Evolutionary conservation across 495 filamentous ascomycete species (phyloP).

Genomic region (Aspergillus funiculosus): DNA sequence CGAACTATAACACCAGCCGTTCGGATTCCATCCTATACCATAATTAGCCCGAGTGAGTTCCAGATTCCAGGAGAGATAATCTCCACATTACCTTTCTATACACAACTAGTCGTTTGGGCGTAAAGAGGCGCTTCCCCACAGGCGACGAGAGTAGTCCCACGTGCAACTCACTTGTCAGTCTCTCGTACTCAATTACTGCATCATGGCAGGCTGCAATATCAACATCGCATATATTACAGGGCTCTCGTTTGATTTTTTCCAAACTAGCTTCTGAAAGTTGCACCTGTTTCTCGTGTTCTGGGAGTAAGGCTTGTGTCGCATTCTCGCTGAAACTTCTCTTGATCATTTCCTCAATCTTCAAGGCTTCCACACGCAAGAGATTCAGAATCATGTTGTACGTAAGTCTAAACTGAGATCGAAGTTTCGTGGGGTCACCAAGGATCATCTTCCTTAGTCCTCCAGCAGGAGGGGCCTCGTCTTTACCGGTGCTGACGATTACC

Average conservation of each 20-base stretch:
- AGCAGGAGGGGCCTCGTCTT: slow-evolving; percentile 82
- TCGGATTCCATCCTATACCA: slow-evolving; percentile 61
- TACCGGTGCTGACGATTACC: slow-evolving; percentile 79
- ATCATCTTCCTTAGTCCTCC: slow-evolving; percentile 85
- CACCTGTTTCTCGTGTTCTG: slow-evolving; percentile 90
- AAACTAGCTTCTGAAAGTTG: slow-evolving; percentile 89
- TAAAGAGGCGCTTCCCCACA: slow-evolving; percentile 73
- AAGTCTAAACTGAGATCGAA: slow-evolving; percentile 90
- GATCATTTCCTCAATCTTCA: slow-evolving; percentile 99
- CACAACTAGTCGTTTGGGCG: slow-evolving; percentile 65
- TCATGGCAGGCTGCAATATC: slow-evolving; percentile 74
- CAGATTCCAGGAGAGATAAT: not conserved
- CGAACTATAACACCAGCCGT: slow-evolving; percentile 73
- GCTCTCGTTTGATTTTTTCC: slow-evolving; percentile 78
- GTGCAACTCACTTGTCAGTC: slow-evolving; percentile 68
- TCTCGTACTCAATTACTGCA: slow-evolving; percentile 69
- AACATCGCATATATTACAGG: slow-evolving; percentile 74
- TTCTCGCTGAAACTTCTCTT: slow-evolving; percentile 98
- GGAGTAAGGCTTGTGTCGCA: slow-evolving; percentile 91
- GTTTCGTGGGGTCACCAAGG: slow-evolving; percentile 88
- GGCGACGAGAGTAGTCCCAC: slow-evolving; percentile 64
- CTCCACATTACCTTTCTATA: slow-evolving; percentile 49
- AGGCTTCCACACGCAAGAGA: slow-evolving; percentile 85
- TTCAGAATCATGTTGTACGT: slow-evolving; percentile 99
- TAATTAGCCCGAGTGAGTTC: slow-evolving; percentile 13